phyloP scores from a whole-genome alignment of 192 early-diverging fungal species.

The Umbelopsis sp. region DNA sequence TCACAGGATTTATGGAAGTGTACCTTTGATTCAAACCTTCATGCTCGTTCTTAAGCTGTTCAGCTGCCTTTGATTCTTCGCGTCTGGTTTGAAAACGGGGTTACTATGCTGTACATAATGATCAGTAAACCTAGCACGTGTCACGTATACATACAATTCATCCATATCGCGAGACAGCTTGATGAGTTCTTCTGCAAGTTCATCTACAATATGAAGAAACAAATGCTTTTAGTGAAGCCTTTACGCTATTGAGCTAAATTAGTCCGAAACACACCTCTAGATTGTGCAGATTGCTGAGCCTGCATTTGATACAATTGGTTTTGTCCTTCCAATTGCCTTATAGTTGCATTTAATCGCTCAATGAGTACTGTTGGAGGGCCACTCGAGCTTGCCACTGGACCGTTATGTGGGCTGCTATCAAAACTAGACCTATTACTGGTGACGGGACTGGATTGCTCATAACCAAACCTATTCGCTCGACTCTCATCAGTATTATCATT shows the following conservation, averaged over 20 bases:
- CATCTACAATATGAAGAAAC: constrained; percentile 43
- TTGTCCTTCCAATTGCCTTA: constrained; percentile 70
- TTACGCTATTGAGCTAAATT: not conserved
- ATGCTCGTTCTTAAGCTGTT: constrained; percentile 52
- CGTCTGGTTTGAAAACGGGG: not conserved
- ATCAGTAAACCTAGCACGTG: not conserved
- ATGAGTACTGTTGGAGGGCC: constrained; percentile 46
- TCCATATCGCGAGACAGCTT: constrained; percentile 69
- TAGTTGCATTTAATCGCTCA: constrained; percentile 60
- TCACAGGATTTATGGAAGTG: not conserved
- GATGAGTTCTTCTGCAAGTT: constrained; percentile 75
- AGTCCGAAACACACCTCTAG: constrained; percentile 47
- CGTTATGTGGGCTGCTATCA: constrained; percentile 26
- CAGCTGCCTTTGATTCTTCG: constrained; percentile 20
- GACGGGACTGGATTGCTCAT: constrained; percentile 8
- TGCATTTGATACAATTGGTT: constrained; percentile 66
- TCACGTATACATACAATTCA: constrained; percentile 46
- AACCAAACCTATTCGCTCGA: constrained; percentile 1
- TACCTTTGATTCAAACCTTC: constrained; percentile 61
- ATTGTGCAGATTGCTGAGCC: constrained; percentile 60
- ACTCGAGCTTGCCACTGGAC: constrained; percentile 4
- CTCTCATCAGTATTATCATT: constrained; percentile 2
- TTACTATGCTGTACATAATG: not conserved
- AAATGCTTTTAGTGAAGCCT: not conserved
- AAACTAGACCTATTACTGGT: constrained; percentile 36